Base-by-base conservation (phyloP, 2,329 filamentous ascomycete species). In the Fusarium sp. region DNA sequence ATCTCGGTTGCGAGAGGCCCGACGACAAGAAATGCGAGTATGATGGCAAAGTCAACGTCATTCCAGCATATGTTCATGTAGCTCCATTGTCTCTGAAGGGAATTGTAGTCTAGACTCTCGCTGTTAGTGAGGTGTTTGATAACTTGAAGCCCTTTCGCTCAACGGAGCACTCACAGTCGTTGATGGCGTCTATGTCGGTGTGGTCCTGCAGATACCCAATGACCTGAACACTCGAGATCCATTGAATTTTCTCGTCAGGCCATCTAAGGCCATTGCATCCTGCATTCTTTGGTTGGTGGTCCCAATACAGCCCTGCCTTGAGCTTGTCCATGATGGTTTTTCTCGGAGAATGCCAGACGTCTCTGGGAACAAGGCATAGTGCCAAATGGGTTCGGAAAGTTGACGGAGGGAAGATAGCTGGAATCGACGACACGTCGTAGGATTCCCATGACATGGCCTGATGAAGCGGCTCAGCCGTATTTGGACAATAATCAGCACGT, bases 61-160 rank as follows among this genome's bases (percentile, higher is more conserved):
- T 39, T 68, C 66, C 66, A 68, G 51, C 39, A 68, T 16, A 40
- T 36, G 7, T 68, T 66, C 1, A 34, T 7, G 15, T 69, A 61
- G 12, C 54, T 6, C 66, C 66, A 68, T 4, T 15, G 50, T 15
- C 34, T 16, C 7, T 28, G 7, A 3, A 68, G 56, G 0, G 31
- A 15, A 2, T 68, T 40, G 10, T 66, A 69, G 31, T 30, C 66
- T 68, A 31, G 0, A 23, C n/a, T n/a, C n/a, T n/a, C n/a, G n/a
- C n/a, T n/a, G n/a, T n/a, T n/a, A n/a, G n/a, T n/a, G n/a, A n/a
- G n/a, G n/a, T n/a, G n/a, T n/a, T n/a, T n/a, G n/a, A n/a, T n/a
- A n/a, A n/a, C n/a, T n/a, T n/a, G n/a, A n/a, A n/a, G n/a, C n/a
- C n/a, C n/a, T n/a, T n/a, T n/a, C n/a, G n/a, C n/a, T n/a, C n/a